phyloP scores from a whole-genome alignment of 768 basidiomycete genomes.

The Crepidotus variabilis region DNA sequence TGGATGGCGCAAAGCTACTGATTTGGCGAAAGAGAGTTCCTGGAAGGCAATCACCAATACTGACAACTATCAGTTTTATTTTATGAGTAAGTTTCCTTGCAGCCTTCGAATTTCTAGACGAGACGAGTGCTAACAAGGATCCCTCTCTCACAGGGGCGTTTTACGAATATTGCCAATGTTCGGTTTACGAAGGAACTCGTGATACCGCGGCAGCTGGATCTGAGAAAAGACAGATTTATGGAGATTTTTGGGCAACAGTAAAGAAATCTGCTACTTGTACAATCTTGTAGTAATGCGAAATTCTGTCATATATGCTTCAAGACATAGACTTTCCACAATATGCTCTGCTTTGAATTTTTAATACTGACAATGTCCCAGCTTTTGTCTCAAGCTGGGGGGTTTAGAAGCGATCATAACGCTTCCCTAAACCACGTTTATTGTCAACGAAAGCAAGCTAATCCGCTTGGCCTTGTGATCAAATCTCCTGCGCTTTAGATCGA shows the following conservation, averaged over 20 bases:
- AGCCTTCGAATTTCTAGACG: too few species aligned
- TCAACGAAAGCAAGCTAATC: too few species aligned
- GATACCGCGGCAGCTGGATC: background rate
- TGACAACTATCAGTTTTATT: background rate
- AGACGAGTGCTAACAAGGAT: background rate
- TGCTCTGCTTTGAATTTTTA: too few species aligned
- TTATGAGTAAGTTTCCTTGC: background rate
- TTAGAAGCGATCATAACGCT: too few species aligned
- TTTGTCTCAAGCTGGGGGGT: background rate
- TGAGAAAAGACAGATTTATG: background rate
- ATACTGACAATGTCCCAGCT: background rate
- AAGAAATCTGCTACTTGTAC: too few species aligned
- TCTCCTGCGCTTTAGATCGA: too few species aligned
- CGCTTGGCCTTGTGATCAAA: too few species aligned
- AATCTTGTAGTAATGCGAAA: too few species aligned
- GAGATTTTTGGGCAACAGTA: background rate
- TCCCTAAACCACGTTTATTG: too few species aligned
- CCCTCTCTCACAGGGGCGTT: background rate
- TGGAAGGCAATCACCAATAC: background rate
- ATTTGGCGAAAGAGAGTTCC: background rate
- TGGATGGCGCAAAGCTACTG: background rate
- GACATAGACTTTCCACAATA: too few species aligned
- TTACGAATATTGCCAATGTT: background rate
- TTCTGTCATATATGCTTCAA: too few species aligned
- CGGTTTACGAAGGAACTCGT: background rate